These are phyloP conservation scores for Trichosporon faecale DNA, from an alignment of 1,284 basidiomycete genomes.

Conservation along the genomic window DNA sequence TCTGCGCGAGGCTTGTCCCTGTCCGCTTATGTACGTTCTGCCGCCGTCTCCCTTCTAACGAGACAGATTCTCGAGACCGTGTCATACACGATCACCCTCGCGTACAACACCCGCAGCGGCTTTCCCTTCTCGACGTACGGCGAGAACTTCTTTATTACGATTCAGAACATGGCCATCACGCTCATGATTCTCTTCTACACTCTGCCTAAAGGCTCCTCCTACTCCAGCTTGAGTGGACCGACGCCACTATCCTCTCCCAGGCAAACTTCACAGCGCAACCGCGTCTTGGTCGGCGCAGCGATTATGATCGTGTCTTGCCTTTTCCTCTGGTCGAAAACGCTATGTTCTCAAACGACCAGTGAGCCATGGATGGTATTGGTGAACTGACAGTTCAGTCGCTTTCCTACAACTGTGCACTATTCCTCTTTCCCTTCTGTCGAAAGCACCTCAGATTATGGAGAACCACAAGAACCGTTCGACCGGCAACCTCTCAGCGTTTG, in stretches of 20 bases:
- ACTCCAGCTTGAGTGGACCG: slow-evolving; percentile 16
- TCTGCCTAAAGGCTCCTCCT: slow-evolving; percentile 13
- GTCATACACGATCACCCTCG: slow-evolving; percentile 77
- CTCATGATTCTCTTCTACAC: slow-evolving; percentile 68
- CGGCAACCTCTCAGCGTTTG: slow-evolving; percentile 84
- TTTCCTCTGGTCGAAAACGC: slow-evolving; percentile 54
- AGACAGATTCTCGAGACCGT: slow-evolving; percentile 67
- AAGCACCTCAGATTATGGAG: slow-evolving; percentile 79
- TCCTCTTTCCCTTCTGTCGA: slow-evolving; percentile 76
- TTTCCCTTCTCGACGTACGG: slow-evolving; percentile 96
- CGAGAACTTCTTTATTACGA: slow-evolving; percentile 81
- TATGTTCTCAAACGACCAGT: slow-evolving; percentile 44
- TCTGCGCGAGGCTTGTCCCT: slow-evolving; percentile 82
- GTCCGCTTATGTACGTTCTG: slow-evolving; percentile 61
- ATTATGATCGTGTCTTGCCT: slow-evolving; percentile 54
- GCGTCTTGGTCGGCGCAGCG: slow-evolving; percentile 50
- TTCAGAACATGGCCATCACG: slow-evolving; percentile 79
- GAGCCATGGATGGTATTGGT: slow-evolving; percentile 18
- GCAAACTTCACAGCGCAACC: background rate
- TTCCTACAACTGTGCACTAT: slow-evolving; percentile 73
- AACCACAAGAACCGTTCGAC: slow-evolving; percentile 72
- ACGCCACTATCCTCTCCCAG: slow-evolving; percentile 3
- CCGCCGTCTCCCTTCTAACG: background rate
- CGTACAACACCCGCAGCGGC: slow-evolving; percentile 75
- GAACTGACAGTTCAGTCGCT: slow-evolving; percentile 48